Evolutionary conservation across 2,329 filamentous ascomycete genomes (phyloP).

Genomic region (Amylocarpus encephaloides): DNA sequence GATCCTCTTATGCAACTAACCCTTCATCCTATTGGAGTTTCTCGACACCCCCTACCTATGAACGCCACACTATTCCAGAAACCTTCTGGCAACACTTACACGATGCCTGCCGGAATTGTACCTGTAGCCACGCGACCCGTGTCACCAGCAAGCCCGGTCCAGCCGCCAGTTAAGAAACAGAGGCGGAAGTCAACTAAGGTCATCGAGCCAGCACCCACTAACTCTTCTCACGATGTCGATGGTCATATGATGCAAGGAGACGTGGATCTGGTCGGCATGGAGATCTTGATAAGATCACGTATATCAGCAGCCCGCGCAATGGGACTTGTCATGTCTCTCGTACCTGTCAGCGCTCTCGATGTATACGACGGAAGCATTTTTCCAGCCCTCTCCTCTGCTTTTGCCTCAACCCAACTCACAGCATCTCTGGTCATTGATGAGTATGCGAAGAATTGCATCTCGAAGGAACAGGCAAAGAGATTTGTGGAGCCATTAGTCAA

Average conservation of each 20-base stretch:
- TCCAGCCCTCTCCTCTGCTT: constrained; percentile 62
- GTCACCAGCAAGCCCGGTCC: constrained; percentile 42
- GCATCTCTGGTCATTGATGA: constrained; percentile 83
- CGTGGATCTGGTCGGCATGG: constrained; percentile 85
- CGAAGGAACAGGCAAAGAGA: constrained; percentile 46
- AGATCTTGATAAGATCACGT: constrained; percentile 81
- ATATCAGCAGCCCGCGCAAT: constrained; percentile 83
- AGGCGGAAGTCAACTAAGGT: constrained; percentile 79
- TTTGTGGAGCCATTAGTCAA: constrained; percentile 62
- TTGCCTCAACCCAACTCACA: constrained; percentile 80
- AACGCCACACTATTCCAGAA: constrained; percentile 84
- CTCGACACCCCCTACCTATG: constrained; percentile 87
- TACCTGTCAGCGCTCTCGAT: constrained; percentile 58
- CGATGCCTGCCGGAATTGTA: constrained; percentile 41
- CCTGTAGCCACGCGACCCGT: constrained; percentile 36
- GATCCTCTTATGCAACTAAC: constrained; percentile 78
- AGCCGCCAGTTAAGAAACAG: constrained; percentile 64
- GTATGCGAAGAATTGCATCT: constrained; percentile 59
- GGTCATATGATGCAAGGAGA: constrained; percentile 98
- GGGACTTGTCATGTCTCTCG: constrained; percentile 72
- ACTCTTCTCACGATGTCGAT: constrained; percentile 89
- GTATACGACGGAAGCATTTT: constrained; percentile 61
- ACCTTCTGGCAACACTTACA: constrained; percentile 82
- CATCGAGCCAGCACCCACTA: constrained; percentile 57
- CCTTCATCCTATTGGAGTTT: constrained; percentile 86